Conservation (phyloP, 495 filamentous ascomycete species). For the Cercophora samala region DNA sequence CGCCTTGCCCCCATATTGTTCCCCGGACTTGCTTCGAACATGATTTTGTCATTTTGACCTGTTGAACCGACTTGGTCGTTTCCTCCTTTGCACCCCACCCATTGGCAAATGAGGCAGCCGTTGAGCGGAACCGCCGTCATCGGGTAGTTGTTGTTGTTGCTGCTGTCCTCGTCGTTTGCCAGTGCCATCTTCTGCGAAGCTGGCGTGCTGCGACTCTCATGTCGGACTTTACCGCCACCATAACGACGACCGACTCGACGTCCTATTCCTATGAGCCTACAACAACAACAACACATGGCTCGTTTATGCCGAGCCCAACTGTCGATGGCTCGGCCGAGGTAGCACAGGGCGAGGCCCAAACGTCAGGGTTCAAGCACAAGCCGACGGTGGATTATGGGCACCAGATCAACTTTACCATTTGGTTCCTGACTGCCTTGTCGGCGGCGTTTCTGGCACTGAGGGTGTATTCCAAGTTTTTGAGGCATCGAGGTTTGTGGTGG, state of each 20-base stretch:
- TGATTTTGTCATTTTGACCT: background rate
- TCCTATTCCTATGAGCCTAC: background rate
- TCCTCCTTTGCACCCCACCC: constrained; percentile 16
- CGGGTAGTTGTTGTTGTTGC: constrained; percentile 14
- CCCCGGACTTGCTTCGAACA: constrained; percentile 6
- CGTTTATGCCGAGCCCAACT: too few relatives aligned
- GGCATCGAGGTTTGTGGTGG: constrained; percentile 37
- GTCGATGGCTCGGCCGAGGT: background rate
- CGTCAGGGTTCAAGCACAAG: constrained; percentile 15
- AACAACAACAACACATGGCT: constrained; percentile 3
- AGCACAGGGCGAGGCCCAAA: constrained; percentile 5
- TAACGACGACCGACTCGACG: background rate
- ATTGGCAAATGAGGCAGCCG: constrained; percentile 22
- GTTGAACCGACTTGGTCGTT: constrained; percentile 9
- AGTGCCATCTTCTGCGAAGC: constrained; percentile 12
- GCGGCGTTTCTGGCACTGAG: constrained; percentile 36
- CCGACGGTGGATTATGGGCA: constrained; percentile 30
- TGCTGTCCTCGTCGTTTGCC: constrained; percentile 19
- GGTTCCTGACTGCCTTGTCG: constrained; percentile 37
- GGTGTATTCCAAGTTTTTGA: constrained; percentile 35
- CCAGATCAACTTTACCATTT: constrained; percentile 43
- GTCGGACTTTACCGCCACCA: constrained; percentile 15
- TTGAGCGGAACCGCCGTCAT: constrained; percentile 14
- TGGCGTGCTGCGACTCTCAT: constrained; percentile 17
- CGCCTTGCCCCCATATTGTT: constrained; percentile 13